These are phyloP conservation scores for Cercophora newfieldiana DNA, from an alignment of 495 filamentous ascomycete species.

Conservation along the genomic window DNA sequence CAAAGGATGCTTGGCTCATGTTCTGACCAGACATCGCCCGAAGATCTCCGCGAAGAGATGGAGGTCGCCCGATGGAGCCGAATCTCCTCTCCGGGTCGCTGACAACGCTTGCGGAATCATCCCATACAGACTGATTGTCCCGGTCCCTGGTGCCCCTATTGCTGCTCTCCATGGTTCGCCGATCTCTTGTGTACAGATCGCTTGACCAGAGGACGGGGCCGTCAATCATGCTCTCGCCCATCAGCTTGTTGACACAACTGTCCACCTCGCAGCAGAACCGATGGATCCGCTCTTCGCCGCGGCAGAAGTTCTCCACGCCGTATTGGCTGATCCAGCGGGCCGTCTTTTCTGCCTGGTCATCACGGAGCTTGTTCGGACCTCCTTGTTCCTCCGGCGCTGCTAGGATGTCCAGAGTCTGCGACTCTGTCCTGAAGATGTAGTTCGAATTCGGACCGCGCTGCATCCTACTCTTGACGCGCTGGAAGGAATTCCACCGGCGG, in stretches of 20 bases:
- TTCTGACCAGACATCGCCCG: constrained; percentile 57
- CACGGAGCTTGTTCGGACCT: constrained; percentile 91
- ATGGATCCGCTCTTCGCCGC: constrained; percentile 93
- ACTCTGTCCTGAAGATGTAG: constrained; percentile 79
- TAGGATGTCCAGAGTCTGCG: constrained; percentile 84
- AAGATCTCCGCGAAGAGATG: constrained; percentile 46
- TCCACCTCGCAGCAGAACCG: constrained; percentile 91
- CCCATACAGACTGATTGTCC: constrained; percentile 45
- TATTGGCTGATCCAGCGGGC: constrained; percentile 79
- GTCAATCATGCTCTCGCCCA: constrained; percentile 82
- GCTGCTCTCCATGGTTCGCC: constrained; percentile 69
- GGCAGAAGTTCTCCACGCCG: constrained; percentile 90
- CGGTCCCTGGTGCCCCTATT: constrained; percentile 40
- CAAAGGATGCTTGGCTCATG: constrained; percentile 64
- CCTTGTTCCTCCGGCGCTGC: constrained; percentile 81
- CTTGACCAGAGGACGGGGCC: constrained; percentile 92
- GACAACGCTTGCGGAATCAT: constrained; percentile 56
- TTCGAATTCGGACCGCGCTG: constrained; percentile 61
- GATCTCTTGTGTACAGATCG: constrained; percentile 80
- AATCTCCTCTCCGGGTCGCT: constrained; percentile 52
- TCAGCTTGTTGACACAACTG: constrained; percentile 79
- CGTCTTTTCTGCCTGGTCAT: constrained; percentile 89
- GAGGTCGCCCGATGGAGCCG: constrained; percentile 35
- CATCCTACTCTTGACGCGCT: constrained; percentile 55
- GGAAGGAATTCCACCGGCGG: constrained; percentile 50